A percentile compares a stretch with the other conserved stretches of the same genome.
Evolutionary conservation across 176 grass and related monocot species (phyloP).

Genomic region (Chloris gayana): DNA sequence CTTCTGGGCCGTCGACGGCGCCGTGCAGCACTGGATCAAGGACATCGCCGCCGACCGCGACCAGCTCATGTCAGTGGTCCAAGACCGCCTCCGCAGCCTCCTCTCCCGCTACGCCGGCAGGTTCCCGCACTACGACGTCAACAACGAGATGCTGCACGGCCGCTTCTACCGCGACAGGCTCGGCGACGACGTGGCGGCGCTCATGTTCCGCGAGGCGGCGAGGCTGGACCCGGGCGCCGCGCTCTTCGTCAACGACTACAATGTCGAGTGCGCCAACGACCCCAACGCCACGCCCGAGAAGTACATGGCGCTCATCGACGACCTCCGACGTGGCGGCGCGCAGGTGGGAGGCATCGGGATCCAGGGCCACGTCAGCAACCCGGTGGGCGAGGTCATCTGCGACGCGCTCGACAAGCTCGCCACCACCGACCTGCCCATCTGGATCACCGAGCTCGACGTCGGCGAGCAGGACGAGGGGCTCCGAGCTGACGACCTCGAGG

Average conservation of each 20-base stretch:
- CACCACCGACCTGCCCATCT: not conserved
- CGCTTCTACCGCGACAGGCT: conserved; percentile 55
- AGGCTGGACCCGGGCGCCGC: not conserved
- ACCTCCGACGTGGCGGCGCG: conserved; percentile 43
- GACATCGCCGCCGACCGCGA: not conserved
- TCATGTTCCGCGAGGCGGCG: not conserved
- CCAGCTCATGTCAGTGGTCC: not conserved
- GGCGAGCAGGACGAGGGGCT: too few relatives aligned
- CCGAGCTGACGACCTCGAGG: too few relatives aligned
- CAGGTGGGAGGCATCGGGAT: conserved; percentile 64
- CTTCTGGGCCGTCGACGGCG: conserved; percentile 60
- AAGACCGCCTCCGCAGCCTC: conserved; percentile 21
- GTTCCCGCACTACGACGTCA: conserved; percentile 67
- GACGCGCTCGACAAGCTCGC: conserved; percentile 59
- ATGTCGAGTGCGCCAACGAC: not conserved
- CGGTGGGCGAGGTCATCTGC: conserved; percentile 63
- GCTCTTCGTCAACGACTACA: conserved; percentile 4
- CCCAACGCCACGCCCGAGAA: not conserved
- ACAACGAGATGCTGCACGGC: conserved; percentile 67
- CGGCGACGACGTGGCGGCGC: not conserved
- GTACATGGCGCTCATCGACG: not conserved
- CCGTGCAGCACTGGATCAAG: not conserved
- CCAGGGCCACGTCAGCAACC: conserved; percentile 60
- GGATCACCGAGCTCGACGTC: too few relatives aligned
- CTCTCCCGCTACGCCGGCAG: conserved; percentile 33